Evolutionary conservation across 805 yeast species (phyloP).

Genomic region (Candida sanyiensis): DNA sequence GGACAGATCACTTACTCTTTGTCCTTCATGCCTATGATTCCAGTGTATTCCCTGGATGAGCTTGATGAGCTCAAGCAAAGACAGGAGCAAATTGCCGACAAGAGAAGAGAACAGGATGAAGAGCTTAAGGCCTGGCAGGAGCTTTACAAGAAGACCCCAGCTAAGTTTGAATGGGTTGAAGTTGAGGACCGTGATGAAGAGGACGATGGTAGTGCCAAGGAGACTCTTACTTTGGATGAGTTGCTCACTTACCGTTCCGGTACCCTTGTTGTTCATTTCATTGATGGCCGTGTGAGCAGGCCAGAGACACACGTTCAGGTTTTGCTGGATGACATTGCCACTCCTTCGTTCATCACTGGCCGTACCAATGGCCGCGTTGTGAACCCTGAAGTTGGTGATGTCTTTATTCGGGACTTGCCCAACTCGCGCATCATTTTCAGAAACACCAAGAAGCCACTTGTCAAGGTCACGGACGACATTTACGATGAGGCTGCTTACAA

Average conservation of each 20-base stretch:
- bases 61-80: constrained; percentile 40
- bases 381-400: constrained; percentile 45
- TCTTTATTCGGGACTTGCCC: constrained; percentile 65
- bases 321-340: constrained; percentile 57
- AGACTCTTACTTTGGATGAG: constrained; percentile 45
- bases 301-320: constrained; percentile 50
- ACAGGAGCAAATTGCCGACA: constrained; percentile 33
- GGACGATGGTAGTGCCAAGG: constrained; percentile 33
- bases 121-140: constrained; percentile 42
- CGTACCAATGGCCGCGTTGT: constrained; percentile 43
- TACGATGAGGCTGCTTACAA: constrained; percentile 42
- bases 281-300: constrained; percentile 43
- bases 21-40: constrained; percentile 60
- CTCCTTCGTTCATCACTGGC: constrained; percentile 51
- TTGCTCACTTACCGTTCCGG: constrained; percentile 57
- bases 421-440: constrained; percentile 54
- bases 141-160: constrained; percentile 50
- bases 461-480: constrained; percentile 43
- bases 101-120: constrained; percentile 28
- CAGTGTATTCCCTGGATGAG: constrained; percentile 58
- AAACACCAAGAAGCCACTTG: constrained; percentile 46
- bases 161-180: constrained; percentile 59
- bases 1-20: constrained; percentile 51
- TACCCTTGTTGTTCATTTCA: constrained; percentile 48
- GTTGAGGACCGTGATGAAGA: constrained; percentile 37